Evolutionary conservation across 1,284 basidiomycete species (phyloP).

Genomic region (Pascua guehoae): DNA sequence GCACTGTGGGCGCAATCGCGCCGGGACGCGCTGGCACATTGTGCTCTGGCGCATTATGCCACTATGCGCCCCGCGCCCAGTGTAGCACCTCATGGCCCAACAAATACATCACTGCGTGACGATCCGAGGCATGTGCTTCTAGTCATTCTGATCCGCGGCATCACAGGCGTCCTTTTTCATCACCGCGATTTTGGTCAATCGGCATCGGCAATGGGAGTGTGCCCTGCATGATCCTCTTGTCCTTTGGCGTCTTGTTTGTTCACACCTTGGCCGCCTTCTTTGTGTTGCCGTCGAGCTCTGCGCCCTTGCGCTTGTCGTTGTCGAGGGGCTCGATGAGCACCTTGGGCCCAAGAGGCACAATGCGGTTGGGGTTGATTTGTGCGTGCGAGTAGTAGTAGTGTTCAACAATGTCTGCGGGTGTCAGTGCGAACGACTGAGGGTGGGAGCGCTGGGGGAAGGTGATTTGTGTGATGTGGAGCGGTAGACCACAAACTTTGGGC

Average conservation of each 20-base stretch:
- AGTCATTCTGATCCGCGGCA: too few species aligned
- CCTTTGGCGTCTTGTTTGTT: not conserved
- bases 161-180: not conserved
- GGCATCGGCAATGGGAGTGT: not conserved
- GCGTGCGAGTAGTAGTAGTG: conserved; percentile 62
- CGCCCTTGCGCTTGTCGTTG: conserved; percentile 18
- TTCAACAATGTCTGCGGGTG: conserved; percentile 66
- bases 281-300: conserved; percentile 1
- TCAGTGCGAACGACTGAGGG: too few species aligned
- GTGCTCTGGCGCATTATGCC: too few species aligned
- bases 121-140: not conserved
- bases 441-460: not conserved
- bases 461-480: not conserved
- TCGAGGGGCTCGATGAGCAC: conserved; percentile 64
- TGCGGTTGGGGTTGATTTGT: conserved; percentile 67
- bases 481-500: too few species aligned
- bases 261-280: conserved; percentile 11
- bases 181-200: not conserved
- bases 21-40: too few species aligned
- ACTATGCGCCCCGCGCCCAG: too few species aligned
- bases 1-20: too few species aligned
- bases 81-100: not conserved
- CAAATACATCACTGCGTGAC: not conserved
- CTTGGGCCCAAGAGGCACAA: conserved; percentile 72
- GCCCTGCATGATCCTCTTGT: not conserved